Evolutionary conservation across 2,329 filamentous ascomycete species (phyloP), one percentile per base, ranked within the genome.

Genomic region (Dactylellina haptotyla): DNA sequence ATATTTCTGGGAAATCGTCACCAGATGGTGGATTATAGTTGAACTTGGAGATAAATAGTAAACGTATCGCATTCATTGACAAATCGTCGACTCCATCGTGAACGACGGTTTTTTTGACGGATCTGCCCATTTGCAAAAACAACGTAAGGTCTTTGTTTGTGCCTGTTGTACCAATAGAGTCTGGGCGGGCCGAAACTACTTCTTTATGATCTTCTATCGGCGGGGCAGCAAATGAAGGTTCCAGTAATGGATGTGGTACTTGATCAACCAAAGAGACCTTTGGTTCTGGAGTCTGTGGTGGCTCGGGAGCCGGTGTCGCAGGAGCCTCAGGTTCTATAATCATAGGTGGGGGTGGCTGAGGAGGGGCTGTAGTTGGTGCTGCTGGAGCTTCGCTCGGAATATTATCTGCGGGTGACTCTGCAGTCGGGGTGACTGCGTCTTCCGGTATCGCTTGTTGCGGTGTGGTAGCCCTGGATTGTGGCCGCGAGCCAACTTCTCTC

Each of bases 1-100:
- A 97, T 14, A 99, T 98, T 78, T 99, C 95, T 0, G 95, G 95
- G 48, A 99, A 83, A 79, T 99, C 95, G 12, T 88, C 87, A 5
- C 95, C 95, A 73, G 92, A 90, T 77, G 98, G 93, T 0, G 94
- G 97, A 78, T 97, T 98, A 93, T 96, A 99, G 0, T 94, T 95
- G 79, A 99, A 99, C 80, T 97, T 99, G 77, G 99, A 95, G 77
- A 99, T 99, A 78, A 99, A 99, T 0, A 95, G 94, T 26, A 99
- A 85, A 80, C 99, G 94, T 67, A 99, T 82, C 23, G 93, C 87
- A 0, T 93, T 93, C 70, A 97, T 89, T 1, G 92, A 94, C 9
- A 99, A 84, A 75, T 94, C 92, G 30, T 89, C 88, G 76, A n/a
- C n/a, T n/a, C 89, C 94, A 80, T 96, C 93, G 0, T 91, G 83